Base-by-base conservation (phyloP, 2,329 filamentous ascomycete species). In the Scedosporium aurantiacum region DNA sequence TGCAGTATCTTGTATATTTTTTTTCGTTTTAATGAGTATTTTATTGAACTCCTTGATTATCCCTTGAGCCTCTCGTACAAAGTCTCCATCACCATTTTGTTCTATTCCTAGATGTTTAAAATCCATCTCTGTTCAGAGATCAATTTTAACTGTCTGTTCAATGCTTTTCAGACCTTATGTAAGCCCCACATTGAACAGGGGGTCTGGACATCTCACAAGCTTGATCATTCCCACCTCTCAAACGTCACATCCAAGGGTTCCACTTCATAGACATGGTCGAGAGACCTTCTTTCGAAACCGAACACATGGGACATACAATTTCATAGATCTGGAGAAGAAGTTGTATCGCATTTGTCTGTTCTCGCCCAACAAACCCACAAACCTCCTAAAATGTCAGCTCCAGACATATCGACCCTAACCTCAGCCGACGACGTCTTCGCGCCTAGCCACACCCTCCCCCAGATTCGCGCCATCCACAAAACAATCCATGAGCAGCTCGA, bases 391-490 rank as follows among this genome's bases (percentile, higher is more conserved):
- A 65, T 65, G 64, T 43, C 60, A n/a, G 58, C 55, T 5, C 64
- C 64, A 28, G 64, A 65, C 47, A 64, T 62, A 18, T 63, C 63
- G 5, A 57, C 41, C 32, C 69, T 82, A 64, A 78, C 79, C 62
- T 77, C 78, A 58, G 80, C 81, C 63, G 70, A 77, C 63, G 75
- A 83, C 65, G 76, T 86, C 69, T 84, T 85, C 73, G 76, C 79
- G 58, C 72, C 76, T 57, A 76, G 73, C 64, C 74, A 83, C 71
- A 84, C 83, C 16, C 79, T 87, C 18, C 84, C 83, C 1, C 83
- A 86, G 70, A 83, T 87, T 69, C 82, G 83, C 59, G 76, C 82
- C 62, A 80, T 87, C 65, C 84, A 87, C 74, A 82, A 82, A 66
- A 73, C 74, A 23, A 78, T 87, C 43, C 82, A 84, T 68, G 75